Evolutionary conservation across 2,329 filamentous ascomycete genomes (phyloP).

Genomic region (Zasmidium angulare): DNA sequence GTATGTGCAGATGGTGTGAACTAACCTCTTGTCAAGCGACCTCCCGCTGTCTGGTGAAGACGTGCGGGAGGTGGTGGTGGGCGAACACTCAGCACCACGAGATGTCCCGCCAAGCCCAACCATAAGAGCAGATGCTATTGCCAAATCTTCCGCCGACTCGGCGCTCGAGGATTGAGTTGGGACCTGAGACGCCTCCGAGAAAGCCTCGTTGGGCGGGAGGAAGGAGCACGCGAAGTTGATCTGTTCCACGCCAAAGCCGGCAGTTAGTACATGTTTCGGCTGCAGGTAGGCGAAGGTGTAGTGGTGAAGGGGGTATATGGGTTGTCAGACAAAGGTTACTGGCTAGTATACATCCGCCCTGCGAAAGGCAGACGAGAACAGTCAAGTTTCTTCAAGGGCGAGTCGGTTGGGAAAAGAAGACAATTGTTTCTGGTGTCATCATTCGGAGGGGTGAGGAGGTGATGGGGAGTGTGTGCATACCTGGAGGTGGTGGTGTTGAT

Average conservation of each 20-base stretch:
- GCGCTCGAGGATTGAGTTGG: neutral
- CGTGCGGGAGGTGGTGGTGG: neutral
- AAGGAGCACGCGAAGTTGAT: neutral
- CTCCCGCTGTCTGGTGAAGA: conserved; percentile 3
- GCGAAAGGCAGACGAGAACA: conserved; percentile 64
- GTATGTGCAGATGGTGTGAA: conserved; percentile 2
- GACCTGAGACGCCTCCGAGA: neutral
- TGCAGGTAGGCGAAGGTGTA: conserved; percentile 9
- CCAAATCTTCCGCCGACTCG: neutral
- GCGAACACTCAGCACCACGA: too few relatives aligned
- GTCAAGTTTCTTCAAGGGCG: conserved; percentile 77
- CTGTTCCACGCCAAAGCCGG: neutral
- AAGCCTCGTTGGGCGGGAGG: neutral
- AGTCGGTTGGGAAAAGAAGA: conserved; percentile 90
- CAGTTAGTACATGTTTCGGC: conserved; percentile 9
- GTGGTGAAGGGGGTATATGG: conserved; percentile 13
- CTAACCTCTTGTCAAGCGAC: conserved; percentile 14
- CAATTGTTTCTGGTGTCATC: conserved; percentile 71
- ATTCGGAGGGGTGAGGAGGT: conserved; percentile 40
- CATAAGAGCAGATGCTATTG: too few relatives aligned
- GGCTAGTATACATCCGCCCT: conserved; percentile 81
- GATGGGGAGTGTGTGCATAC: conserved; percentile 3
- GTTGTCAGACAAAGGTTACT: conserved; percentile 78
- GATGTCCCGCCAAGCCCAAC: too few relatives aligned
- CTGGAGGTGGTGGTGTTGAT: conserved; percentile 3